A percentile compares a stretch with the other conserved stretches of the same genome.
These are phyloP conservation scores for Friedmanniomyces endolithicus DNA, from an alignment of 495 filamentous ascomycete species.

Conservation along the genomic window DNA sequence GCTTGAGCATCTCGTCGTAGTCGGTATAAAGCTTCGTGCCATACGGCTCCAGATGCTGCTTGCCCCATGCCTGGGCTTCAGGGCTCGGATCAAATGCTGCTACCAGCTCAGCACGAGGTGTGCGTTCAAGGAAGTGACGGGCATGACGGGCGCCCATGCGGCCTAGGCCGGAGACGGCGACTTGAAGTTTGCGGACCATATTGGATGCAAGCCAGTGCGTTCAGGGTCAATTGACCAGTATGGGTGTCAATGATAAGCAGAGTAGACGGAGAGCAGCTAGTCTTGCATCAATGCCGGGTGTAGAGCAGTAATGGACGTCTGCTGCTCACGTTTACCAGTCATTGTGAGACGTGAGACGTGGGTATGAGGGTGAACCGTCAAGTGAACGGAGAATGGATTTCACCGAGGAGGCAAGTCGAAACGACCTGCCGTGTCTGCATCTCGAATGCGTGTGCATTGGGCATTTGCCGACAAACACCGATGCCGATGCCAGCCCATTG, in stretches of 20 bases:
- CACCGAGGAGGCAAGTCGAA: not conserved
- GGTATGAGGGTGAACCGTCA: not conserved
- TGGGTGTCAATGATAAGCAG: not conserved
- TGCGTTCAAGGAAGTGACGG: slow-evolving; percentile 29
- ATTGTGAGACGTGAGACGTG: not conserved
- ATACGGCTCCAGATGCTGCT: slow-evolving; percentile 25
- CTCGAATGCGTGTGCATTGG: not conserved
- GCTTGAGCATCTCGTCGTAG: slow-evolving; percentile 34
- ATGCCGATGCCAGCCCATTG: slow-evolving; percentile 28
- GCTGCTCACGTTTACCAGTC: not conserved
- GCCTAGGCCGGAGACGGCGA: slow-evolving; percentile 33
- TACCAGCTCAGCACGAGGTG: slow-evolving; percentile 30
- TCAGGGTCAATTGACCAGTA: not conserved
- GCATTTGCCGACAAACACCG: not conserved
- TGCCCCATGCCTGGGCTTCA: slow-evolving; percentile 27
- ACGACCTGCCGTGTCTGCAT: not conserved
- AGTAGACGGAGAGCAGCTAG: not conserved
- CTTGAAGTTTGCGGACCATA: slow-evolving; percentile 24
- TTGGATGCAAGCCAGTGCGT: not conserved
- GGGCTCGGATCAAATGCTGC: slow-evolving; percentile 30
- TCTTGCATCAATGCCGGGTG: too few relatives aligned
- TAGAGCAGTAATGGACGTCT: not conserved
- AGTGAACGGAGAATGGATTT: not conserved
- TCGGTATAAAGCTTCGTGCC: slow-evolving; percentile 29
- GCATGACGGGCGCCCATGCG: slow-evolving; percentile 35